Percentiles rank a stretch among this genome's conserved stretches.
Evolutionary conservation across 1,284 basidiomycete genomes (phyloP).

Genomic region (Cryptococcus hybrid): DNA sequence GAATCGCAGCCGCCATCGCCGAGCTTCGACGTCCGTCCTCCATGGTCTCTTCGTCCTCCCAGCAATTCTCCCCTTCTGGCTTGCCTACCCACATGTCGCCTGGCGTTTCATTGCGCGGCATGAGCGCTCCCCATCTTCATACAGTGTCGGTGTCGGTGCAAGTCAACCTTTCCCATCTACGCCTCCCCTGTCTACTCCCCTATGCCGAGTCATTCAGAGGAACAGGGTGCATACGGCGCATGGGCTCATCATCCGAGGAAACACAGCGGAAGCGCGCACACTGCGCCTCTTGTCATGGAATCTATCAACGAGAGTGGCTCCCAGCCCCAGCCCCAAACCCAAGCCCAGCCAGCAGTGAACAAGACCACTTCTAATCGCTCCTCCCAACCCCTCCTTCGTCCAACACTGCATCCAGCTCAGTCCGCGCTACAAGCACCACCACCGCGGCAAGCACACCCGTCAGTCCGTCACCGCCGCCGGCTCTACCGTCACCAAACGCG

Average conservation of each 20-base stretch:
- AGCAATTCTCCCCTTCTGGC: slow-evolving; percentile 31
- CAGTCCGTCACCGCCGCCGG: slow-evolving; percentile 33
- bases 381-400: neutral
- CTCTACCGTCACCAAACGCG: slow-evolving; percentile 34
- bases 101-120: slow-evolving; percentile 17
- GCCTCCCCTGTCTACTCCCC: slow-evolving; percentile 23
- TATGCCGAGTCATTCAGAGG: slow-evolving; percentile 16
- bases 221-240: slow-evolving; percentile 14
- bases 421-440: neutral
- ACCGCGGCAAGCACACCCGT: slow-evolving; percentile 20
- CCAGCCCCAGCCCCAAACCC: neutral
- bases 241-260: slow-evolving; percentile 34
- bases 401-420: neutral
- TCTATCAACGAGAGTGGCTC: slow-evolving; percentile 22
- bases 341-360: neutral
- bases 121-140: slow-evolving; percentile 25
- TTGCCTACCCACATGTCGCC: slow-evolving; percentile 26
- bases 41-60: slow-evolving; percentile 40
- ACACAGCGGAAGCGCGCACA: slow-evolving; percentile 18
- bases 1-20: slow-evolving; percentile 90
- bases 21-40: slow-evolving; percentile 76
- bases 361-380: neutral
- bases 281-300: slow-evolving; percentile 24
- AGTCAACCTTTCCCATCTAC: slow-evolving; percentile 11
- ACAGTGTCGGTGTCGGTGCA: neutral